These are phyloP conservation scores for Talaromyces sp. DNA, from an alignment of 2,329 filamentous ascomycete genomes.

Conservation along the genomic window DNA sequence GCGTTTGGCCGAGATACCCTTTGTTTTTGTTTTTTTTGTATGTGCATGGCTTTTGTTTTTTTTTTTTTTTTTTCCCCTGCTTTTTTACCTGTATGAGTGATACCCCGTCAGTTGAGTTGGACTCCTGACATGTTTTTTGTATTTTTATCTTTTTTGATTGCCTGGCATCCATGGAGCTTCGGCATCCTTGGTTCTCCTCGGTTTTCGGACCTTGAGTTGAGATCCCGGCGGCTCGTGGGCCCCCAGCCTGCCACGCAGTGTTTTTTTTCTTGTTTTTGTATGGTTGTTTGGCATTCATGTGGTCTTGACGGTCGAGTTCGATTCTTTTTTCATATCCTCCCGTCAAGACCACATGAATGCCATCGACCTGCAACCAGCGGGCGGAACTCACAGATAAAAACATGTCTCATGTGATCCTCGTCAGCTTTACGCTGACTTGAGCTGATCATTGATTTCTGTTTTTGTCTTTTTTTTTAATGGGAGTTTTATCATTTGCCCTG, in stretches of 20 bases:
- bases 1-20: neutral
- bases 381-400: neutral
- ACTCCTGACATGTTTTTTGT: neutral
- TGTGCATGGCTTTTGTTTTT: neutral
- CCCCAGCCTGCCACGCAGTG: neutral
- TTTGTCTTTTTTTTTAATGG: neutral
- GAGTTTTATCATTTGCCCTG: neutral
- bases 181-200: neutral
- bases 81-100: neutral
- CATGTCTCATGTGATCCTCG: neutral
- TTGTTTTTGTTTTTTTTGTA: neutral
- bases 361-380: neutral
- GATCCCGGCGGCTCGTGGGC: neutral
- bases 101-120: neutral
- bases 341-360: neutral
- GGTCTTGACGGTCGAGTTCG: neutral
- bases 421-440: neutral
- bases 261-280: too few species aligned
- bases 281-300: neutral
- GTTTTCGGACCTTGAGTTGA: neutral
- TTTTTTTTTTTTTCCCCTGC: neutral
- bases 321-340: neutral
- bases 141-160: neutral
- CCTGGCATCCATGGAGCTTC: neutral
- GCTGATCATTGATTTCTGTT: neutral